Conservation (phyloP, 2,329 filamentous ascomycete genomes). For the Fusarium pseudonygamai region DNA sequence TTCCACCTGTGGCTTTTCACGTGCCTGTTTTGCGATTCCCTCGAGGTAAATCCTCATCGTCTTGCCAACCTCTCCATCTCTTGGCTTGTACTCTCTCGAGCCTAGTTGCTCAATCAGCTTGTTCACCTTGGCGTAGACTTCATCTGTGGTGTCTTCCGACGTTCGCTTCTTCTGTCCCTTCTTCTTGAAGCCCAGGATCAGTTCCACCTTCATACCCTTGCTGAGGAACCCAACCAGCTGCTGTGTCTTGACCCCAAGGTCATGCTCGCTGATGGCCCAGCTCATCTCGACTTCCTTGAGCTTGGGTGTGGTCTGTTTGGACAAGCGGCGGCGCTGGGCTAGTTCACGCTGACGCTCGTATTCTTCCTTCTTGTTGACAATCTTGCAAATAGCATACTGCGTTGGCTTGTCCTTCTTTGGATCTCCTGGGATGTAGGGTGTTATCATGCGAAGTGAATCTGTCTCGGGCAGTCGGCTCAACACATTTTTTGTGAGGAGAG, state of each 20-base stretch:
- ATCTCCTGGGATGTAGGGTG: conserved; percentile 49
- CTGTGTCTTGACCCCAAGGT: conserved; percentile 76
- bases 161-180: conserved; percentile 69
- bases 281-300: conserved; percentile 87
- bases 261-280: conserved; percentile 83
- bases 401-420: conserved; percentile 34
- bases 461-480: conserved; percentile 51
- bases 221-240: conserved; percentile 74
- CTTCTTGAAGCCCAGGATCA: conserved; percentile 69
- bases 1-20: neutral
- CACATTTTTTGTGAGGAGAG: conserved; percentile 51
- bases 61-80: conserved; percentile 57
- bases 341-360: conserved; percentile 53
- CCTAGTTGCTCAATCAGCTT: conserved; percentile 48
- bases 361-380: conserved; percentile 68
- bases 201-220: conserved; percentile 79
- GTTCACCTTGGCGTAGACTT: conserved; percentile 58
- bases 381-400: conserved; percentile 71
- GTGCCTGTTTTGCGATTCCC: conserved; percentile 38
- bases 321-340: conserved; percentile 56
- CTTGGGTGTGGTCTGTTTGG: conserved; percentile 53
- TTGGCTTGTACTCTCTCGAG: conserved; percentile 55
- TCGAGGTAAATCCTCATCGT: conserved; percentile 57
- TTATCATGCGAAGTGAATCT: conserved; percentile 55
- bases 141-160: conserved; percentile 69